Conservation (phyloP, 129 eudicot genomes). For the Escallonia rubra region DNA sequence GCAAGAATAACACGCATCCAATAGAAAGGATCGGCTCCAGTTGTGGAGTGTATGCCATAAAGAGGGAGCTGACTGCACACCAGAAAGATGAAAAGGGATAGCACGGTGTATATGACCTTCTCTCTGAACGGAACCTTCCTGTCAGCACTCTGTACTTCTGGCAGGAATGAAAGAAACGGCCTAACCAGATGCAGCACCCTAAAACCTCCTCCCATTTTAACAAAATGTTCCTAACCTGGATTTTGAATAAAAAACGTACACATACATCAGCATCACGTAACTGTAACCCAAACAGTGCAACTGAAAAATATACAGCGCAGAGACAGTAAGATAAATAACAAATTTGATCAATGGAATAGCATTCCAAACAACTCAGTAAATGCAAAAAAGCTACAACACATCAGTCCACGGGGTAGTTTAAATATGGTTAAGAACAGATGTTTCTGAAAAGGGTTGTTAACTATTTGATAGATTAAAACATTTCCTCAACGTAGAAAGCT, state of each 20-base stretch:
- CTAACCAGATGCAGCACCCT: slow-evolving; percentile 90
- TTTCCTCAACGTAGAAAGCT: no score
- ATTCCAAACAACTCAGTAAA: no score
- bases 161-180: slow-evolving; percentile 83
- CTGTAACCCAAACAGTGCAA: no score
- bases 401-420: no score
- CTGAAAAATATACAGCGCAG: no score
- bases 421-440: no score
- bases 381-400: no score
- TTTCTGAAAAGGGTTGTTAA: no score
- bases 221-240: slow-evolving; percentile 10
- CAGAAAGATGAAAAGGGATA: slow-evolving; percentile 82
- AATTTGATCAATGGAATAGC: no score
- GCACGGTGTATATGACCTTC: slow-evolving; percentile 90
- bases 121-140: slow-evolving; percentile 98
- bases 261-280: no score
- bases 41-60: slow-evolving; percentile 93
- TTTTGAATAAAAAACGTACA: background rate
- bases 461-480: no score
- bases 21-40: slow-evolving; percentile 95
- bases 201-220: slow-evolving; percentile 93
- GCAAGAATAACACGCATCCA: slow-evolving; percentile 99
- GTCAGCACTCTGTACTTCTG: slow-evolving; percentile 94
- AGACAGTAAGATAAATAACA: no score
- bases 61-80: slow-evolving; percentile 98